Evolutionary conservation across 495 filamentous ascomycete species (phyloP).

Genomic region (Glarea lozoyensis): DNA sequence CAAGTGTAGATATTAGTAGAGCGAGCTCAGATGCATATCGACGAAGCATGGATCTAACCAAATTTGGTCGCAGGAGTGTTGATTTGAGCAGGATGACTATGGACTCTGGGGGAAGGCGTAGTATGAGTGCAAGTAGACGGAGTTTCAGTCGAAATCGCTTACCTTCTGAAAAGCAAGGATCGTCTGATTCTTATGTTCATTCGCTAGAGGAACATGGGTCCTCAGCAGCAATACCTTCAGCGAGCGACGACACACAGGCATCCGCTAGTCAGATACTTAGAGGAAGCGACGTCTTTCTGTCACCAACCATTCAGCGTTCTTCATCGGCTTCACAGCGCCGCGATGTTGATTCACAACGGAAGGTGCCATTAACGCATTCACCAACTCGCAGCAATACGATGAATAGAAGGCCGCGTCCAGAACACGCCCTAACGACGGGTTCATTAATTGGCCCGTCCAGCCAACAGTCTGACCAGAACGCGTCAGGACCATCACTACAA

Average conservation of each 20-base stretch:
- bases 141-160: conserved; percentile 33
- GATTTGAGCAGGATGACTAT: conserved; percentile 34
- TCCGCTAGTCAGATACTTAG: conserved; percentile 87
- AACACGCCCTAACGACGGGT: conserved; percentile 27
- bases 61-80: conserved; percentile 40
- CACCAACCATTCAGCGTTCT: conserved; percentile 58
- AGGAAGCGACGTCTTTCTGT: conserved; percentile 80
- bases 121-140: conserved; percentile 46
- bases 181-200: conserved; percentile 70
- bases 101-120: conserved; percentile 39
- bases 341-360: conserved; percentile 5
- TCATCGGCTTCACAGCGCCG: conserved; percentile 27
- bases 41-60: conserved; percentile 33
- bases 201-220: conserved; percentile 54
- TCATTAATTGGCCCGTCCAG: conserved; percentile 24
- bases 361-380: neutral
- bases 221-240: conserved; percentile 59
- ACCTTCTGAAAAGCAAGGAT: conserved; percentile 47
- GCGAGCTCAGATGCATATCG: conserved; percentile 36
- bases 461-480: conserved; percentile 21
- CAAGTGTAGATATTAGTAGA: conserved; percentile 35
- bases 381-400: conserved; percentile 10
- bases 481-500: conserved; percentile 52
- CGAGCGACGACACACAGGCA: conserved; percentile 61
- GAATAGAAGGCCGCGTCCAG: conserved; percentile 1